These are phyloP conservation scores for Catharanthus roseus DNA, from an alignment of 257 asterid species.

Conservation along the genomic window DNA sequence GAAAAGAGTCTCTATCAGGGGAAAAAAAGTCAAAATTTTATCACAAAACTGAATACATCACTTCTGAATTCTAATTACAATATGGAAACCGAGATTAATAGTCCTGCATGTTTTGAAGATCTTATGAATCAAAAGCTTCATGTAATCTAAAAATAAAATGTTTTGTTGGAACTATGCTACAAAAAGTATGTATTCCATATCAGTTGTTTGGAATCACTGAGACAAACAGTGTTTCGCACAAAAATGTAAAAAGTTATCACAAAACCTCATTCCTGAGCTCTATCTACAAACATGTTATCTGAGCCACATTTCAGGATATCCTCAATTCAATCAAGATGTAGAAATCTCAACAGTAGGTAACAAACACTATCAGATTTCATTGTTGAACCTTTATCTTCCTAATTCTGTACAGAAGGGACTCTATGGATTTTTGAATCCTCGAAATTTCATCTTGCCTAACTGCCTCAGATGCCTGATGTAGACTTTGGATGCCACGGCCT, in stretches of 20 bases:
- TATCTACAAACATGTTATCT: not conserved
- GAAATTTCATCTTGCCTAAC: slow-evolving; percentile 55
- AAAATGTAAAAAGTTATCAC: not conserved
- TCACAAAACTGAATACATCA: too few relatives aligned
- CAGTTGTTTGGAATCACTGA: not conserved
- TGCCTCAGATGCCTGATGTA: slow-evolving; percentile 63
- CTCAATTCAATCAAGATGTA: not conserved
- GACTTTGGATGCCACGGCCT: slow-evolving; percentile 81
- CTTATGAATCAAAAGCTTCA: not conserved
- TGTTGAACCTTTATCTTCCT: slow-evolving; percentile 43
- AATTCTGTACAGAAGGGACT: slow-evolving; percentile 55
- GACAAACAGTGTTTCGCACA: not conserved
- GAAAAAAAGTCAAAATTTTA: too few relatives aligned
- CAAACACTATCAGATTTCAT: not conserved
- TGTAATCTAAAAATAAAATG: not conserved
- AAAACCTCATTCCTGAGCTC: not conserved
- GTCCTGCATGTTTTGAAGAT: too few relatives aligned
- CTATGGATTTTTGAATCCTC: slow-evolving; percentile 59
- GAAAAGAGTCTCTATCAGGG: too few relatives aligned
- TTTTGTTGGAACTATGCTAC: not conserved
- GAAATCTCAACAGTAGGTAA: not conserved
- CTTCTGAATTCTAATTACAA: too few relatives aligned
- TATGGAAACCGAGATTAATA: too few relatives aligned
- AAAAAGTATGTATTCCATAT: not conserved
- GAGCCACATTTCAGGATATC: not conserved